Evolutionary conservation across 768 basidiomycete genomes (phyloP), one percentile per base, ranked within the genome.

Genomic region (Leccinum olivaceopallidum): DNA sequence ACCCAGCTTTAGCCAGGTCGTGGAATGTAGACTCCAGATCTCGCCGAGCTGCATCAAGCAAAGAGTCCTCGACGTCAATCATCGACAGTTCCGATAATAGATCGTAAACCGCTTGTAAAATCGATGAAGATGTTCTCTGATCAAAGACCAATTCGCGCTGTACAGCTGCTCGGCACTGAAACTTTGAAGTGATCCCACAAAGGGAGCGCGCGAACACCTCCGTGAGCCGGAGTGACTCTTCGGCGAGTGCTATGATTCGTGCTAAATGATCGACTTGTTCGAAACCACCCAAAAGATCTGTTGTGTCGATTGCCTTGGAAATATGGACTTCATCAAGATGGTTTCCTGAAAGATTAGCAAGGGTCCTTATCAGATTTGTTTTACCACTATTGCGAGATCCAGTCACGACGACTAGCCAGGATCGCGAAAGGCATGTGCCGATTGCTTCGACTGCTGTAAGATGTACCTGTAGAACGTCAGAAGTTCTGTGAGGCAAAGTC

Each of bases 221-320:
- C 3, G 80, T 60, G 1, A 82, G 61, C 26, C 63, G 61, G 22
- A 84, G 62, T 6, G 81, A 65, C 18, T 81, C 74, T 32, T 80
- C 75, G 12, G 83, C 68, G 10, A 82, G 59, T 18, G 69, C 67
- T 10, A 75, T 56, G 47, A 70, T 55, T 30, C 79, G 80, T 37
- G 77, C 76, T n/a, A 73, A 75, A 39, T 70, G 57, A 71, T 94
- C 90, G 28, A 89, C 85, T 75, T 98, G 96, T 75, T 99, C 97
- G 69, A 98, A 98, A 71, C 92, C 90, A 36, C 97, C 97, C 49
- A 99, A 77, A 36, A 99, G 87, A 74, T 99, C 97, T 73, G 88
- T 87, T 2, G 95, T 92, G 71, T 99, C 97, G 3, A 92, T 94
- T 7, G 92, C 88, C 60, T 83, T 88, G 71, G 91, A 95, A 69